Percentiles rank a stretch among this genome's conserved stretches.
Conservation (phyloP, 2,329 filamentous ascomycete species). For the Penicillium frequentans region DNA sequence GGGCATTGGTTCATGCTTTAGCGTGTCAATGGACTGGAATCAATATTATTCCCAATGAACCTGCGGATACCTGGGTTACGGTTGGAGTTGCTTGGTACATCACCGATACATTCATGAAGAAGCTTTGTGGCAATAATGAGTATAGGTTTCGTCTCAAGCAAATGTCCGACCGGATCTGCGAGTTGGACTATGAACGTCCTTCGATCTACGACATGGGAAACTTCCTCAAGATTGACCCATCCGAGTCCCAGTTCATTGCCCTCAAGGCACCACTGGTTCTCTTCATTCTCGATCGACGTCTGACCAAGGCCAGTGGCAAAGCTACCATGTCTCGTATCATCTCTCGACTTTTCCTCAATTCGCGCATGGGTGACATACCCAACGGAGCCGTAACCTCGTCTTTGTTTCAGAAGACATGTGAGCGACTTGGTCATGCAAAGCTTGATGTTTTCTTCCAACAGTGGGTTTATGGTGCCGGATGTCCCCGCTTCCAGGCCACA, state of each 20-base stretch:
- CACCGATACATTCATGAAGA: constrained; percentile 88
- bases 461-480: constrained; percentile 87
- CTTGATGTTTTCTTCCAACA: constrained; percentile 91
- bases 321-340: constrained; percentile 83
- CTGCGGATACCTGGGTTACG: constrained; percentile 82
- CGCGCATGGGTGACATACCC: constrained; percentile 74
- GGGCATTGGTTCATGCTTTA: constrained; percentile 77
- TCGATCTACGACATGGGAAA: constrained; percentile 79
- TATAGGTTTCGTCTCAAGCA: constrained; percentile 88
- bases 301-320: constrained; percentile 84
- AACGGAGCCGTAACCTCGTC: constrained; percentile 71
- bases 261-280: constrained; percentile 89
- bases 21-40: constrained; percentile 94
- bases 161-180: constrained; percentile 76
- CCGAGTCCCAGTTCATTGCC: constrained; percentile 86
- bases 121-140: constrained; percentile 90
- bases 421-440: constrained; percentile 83
- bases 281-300: constrained; percentile 87
- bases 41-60: constrained; percentile 80
- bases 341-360: constrained; percentile 79
- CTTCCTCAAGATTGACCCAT: constrained; percentile 74
- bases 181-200: constrained; percentile 77
- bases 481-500: constrained; percentile 80
- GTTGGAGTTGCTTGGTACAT: constrained; percentile 92
- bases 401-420: constrained; percentile 78